Evolutionary conservation across 352 stramenopile genomes (phyloP).

Genomic region (Poterioochromonas sp.): DNA sequence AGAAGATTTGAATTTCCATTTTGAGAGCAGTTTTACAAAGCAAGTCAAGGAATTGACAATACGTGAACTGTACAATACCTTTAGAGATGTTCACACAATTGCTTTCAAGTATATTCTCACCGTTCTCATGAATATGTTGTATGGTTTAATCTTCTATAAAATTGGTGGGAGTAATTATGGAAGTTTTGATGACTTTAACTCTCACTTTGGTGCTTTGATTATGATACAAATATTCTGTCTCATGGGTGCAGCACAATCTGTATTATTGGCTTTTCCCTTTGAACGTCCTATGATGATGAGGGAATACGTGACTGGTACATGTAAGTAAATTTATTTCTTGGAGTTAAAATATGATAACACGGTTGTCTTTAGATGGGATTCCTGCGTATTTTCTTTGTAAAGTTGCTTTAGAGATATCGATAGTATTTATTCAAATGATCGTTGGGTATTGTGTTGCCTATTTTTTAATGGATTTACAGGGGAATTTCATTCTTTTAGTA

Average conservation of each 20-base stretch:
- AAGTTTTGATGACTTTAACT: too few species aligned
- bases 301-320: conserved; percentile 24
- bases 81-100: conserved; percentile 36
- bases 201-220: conserved; percentile 39
- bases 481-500: conserved; percentile 38
- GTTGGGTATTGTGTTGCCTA: conserved; percentile 36
- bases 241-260: background rate
- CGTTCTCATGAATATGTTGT: conserved; percentile 36
- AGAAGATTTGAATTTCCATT: background rate
- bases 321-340: too few species aligned
- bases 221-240: conserved; percentile 1
- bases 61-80: conserved; percentile 38
- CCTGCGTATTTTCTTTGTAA: conserved; percentile 42
- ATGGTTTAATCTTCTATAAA: conserved; percentile 38
- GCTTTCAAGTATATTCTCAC: conserved; percentile 38
- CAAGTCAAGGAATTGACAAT: conserved; percentile 32
- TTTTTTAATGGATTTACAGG: conserved; percentile 37
- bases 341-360: too few species aligned
- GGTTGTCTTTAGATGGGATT: too few species aligned
- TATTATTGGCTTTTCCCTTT: conserved; percentile 20
- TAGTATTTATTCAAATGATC: conserved; percentile 37
- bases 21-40: background rate
- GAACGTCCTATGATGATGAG: conserved; percentile 26
- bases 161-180: too few species aligned
- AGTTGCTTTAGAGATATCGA: conserved; percentile 36